Evolutionary conservation across 208 protist species (phyloP).

Genomic region (Wallacemonas sp.): DNA sequence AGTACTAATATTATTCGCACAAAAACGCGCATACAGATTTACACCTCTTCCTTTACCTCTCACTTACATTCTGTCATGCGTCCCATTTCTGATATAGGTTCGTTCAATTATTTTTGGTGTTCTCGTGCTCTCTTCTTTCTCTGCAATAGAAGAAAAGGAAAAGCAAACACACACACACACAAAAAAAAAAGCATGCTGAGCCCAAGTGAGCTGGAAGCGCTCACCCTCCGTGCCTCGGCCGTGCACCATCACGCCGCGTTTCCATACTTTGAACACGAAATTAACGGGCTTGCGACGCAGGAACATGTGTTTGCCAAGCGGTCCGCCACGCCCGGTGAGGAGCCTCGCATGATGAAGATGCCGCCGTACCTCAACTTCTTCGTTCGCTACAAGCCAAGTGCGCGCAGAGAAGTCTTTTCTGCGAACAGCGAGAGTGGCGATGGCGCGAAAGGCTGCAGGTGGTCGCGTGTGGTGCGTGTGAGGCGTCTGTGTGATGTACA

Average conservation of each 20-base stretch:
- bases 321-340: conserved; percentile 12
- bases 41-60: too few species aligned
- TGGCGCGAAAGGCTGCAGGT: conserved; percentile 44
- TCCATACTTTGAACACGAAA: conserved; percentile 49
- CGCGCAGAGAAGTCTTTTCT: too few species aligned
- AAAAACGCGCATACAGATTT: too few species aligned
- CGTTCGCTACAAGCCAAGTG: conserved; percentile 59
- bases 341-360: conserved; percentile 26
- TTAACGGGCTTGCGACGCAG: conserved; percentile 30
- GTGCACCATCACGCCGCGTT: conserved; percentile 66
- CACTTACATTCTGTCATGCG: too few species aligned
- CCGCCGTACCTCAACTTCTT: conserved; percentile 58
- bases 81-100: too few species aligned
- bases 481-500: conserved; percentile 19
- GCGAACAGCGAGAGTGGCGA: conserved; percentile 27
- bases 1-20: too few species aligned
- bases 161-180: background rate
- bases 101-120: too few species aligned
- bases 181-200: conserved; percentile 24
- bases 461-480: conserved; percentile 53
- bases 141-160: background rate
- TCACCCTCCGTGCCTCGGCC: conserved; percentile 67
- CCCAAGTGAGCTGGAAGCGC: conserved; percentile 33
- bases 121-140: too few species aligned
- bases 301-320: background rate